A percentile compares a stretch with the other conserved stretches of the same genome.
phyloP scores from a whole-genome alignment of 176 grass and related monocot species.

The maize (Zea mays) region DNA sequence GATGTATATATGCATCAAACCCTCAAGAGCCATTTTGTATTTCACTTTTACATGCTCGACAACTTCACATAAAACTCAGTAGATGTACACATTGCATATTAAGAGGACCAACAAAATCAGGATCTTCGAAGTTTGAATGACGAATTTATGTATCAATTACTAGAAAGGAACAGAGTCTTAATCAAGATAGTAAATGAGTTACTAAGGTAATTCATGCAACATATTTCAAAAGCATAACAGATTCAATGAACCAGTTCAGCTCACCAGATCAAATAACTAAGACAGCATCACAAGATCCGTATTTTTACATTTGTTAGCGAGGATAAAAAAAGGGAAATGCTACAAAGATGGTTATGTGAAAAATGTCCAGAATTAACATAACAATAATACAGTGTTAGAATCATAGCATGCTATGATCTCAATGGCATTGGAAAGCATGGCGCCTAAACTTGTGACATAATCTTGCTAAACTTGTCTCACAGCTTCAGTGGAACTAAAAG shows the following conservation, averaged over 20 bases:
- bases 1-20: background rate
- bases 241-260: background rate
- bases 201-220: background rate
- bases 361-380: background rate
- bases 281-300: background rate
- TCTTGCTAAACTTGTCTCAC: background rate
- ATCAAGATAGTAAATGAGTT: background rate
- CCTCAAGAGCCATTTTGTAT: constrained; percentile 9
- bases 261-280: background rate
- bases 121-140: background rate
- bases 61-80: background rate
- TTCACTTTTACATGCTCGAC: constrained; percentile 8
- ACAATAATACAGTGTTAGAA: constrained; percentile 11
- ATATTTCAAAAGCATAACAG: constrained; percentile 19
- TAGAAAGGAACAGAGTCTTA: background rate
- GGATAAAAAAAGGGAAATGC: background rate
- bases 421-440: background rate
- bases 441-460: background rate
- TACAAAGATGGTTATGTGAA: too few species aligned
- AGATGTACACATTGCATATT: background rate
- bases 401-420: constrained; percentile 25
- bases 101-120: background rate
- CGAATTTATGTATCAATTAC: background rate
- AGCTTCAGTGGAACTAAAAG: background rate
- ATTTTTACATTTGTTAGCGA: background rate